Percentiles rank a stretch among this genome's conserved stretches.
phyloP scores from a whole-genome alignment of 495 filamentous ascomycete species.

The Penicillium daleae region DNA sequence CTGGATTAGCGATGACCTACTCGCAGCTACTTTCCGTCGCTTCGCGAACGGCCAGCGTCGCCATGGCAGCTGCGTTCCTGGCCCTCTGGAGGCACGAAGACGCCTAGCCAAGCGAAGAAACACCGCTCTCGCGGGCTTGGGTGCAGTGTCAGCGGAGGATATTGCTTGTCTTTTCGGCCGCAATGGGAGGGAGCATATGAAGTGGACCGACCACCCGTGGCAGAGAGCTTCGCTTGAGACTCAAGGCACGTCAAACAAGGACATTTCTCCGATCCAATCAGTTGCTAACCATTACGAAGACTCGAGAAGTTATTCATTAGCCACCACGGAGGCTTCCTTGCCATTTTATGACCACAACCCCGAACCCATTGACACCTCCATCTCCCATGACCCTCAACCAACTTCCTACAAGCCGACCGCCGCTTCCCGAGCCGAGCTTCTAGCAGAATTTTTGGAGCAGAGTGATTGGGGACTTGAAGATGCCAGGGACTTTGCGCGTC shows the following conservation, averaged over 20 bases:
- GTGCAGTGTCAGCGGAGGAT: conserved; percentile 36
- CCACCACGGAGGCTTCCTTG: conserved; percentile 16
- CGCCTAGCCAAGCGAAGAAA: conserved; percentile 55
- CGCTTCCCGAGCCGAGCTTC: conserved; percentile 12
- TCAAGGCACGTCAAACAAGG: conserved; percentile 27
- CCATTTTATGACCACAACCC: conserved; percentile 31
- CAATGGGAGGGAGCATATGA: conserved; percentile 51
- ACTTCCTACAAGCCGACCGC: background rate
- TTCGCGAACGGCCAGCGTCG: conserved; percentile 51
- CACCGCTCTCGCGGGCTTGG: conserved; percentile 47
- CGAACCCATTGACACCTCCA: conserved; percentile 16
- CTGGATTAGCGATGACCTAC: conserved; percentile 60
- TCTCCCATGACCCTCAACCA: conserved; percentile 2
- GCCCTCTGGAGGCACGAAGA: conserved; percentile 61
- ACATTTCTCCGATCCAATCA: background rate
- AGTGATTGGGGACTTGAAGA: conserved; percentile 30
- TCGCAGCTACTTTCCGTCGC: conserved; percentile 52
- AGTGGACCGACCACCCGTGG: conserved; percentile 43
- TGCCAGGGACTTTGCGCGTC: conserved; percentile 32
- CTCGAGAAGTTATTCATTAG: conserved; percentile 18
- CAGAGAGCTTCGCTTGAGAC: conserved; percentile 29
- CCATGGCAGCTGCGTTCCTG: conserved; percentile 59
- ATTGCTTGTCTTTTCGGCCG: conserved; percentile 48
- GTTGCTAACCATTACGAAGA: conserved; percentile 16
- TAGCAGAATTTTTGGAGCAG: conserved; percentile 28